These are phyloP conservation scores for Rhizopogon sp. DNA, from an alignment of 768 basidiomycete species.

Conservation along the genomic window DNA sequence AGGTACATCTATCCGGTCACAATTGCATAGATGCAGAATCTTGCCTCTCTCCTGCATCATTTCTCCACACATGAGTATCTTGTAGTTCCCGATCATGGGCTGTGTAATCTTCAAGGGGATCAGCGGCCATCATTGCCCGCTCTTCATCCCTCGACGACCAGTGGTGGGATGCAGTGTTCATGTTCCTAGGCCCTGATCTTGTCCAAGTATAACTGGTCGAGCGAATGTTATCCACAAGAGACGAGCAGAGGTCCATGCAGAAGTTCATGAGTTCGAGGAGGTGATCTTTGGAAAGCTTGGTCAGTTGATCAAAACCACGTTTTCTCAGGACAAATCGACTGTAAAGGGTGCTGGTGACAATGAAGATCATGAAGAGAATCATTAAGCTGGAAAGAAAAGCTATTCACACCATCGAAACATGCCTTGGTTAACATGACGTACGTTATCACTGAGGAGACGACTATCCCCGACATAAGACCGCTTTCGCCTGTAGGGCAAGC, in stretches of 20 bases:
- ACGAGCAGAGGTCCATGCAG: constrained; percentile 13
- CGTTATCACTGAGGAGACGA: constrained; percentile 55
- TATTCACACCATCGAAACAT: not conserved
- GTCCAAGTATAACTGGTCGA: constrained; percentile 15
- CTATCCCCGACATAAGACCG: constrained; percentile 43
- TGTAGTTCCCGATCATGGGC: constrained; percentile 2
- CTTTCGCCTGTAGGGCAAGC: constrained; percentile 70
- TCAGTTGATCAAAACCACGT: constrained; percentile 69
- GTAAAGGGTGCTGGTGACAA: constrained; percentile 67
- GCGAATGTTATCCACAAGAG: constrained; percentile 7
- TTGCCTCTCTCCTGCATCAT: not conserved
- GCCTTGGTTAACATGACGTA: constrained; percentile 31
- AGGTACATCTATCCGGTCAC: not conserved
- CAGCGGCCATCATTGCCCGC: constrained; percentile 17
- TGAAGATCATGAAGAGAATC: constrained; percentile 56
- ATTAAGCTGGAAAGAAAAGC: constrained; percentile 36
- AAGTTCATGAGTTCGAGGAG: constrained; percentile 17
- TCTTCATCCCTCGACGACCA: constrained; percentile 29
- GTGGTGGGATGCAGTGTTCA: constrained; percentile 24
- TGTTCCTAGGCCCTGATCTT: constrained; percentile 2
- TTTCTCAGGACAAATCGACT: constrained; percentile 73
- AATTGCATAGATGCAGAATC: not conserved
- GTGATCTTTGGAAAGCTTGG: constrained; percentile 43
- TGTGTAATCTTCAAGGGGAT: constrained; percentile 19
- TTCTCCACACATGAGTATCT: not conserved